Percentiles rank a stretch among this genome's conserved stretches.
phyloP scores from a whole-genome alignment of 768 basidiomycete genomes.

The Hemileccinum impolitum region DNA sequence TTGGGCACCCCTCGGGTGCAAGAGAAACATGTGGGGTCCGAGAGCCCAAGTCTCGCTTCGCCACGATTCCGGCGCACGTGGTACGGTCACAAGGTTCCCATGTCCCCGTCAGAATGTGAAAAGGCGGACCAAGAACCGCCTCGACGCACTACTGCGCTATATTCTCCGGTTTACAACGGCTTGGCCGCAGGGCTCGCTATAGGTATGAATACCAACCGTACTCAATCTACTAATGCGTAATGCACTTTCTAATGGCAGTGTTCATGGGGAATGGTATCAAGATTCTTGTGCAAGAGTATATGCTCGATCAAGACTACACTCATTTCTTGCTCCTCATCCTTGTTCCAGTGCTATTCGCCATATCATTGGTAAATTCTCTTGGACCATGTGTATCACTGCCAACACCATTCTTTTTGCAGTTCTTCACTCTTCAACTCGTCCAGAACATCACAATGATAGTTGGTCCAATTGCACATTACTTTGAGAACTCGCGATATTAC shows the following conservation, averaged over 20 bases:
- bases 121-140: slow-evolving; percentile 18
- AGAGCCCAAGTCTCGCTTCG: slow-evolving; percentile 24
- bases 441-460: slow-evolving; percentile 38
- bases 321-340: slow-evolving; percentile 41
- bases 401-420: slow-evolving; percentile 19
- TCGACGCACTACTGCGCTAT: slow-evolving; percentile 20
- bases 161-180: slow-evolving; percentile 28
- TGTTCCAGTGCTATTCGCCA: slow-evolving; percentile 41
- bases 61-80: slow-evolving; percentile 47
- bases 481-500: slow-evolving; percentile 52
- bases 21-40: slow-evolving; percentile 14
- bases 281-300: slow-evolving; percentile 52
- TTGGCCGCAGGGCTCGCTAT: slow-evolving; percentile 24
- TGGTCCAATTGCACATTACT: slow-evolving; percentile 51
- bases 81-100: slow-evolving; percentile 54
- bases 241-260: slow-evolving; percentile 32
- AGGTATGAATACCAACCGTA: slow-evolving; percentile 5
- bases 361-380: slow-evolving; percentile 40
- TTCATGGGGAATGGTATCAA: slow-evolving; percentile 66
- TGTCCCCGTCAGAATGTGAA: slow-evolving; percentile 32
- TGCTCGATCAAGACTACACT: slow-evolving; percentile 43
- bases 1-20: slow-evolving; percentile 15
- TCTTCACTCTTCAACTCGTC: slow-evolving; percentile 42
- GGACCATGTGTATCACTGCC: neutral
- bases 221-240: neutral